A percentile compares a stretch with the other conserved stretches of the same genome.
Conservation (phyloP, 2,329 filamentous ascomycete genomes). For the Westerdykella sp. region DNA sequence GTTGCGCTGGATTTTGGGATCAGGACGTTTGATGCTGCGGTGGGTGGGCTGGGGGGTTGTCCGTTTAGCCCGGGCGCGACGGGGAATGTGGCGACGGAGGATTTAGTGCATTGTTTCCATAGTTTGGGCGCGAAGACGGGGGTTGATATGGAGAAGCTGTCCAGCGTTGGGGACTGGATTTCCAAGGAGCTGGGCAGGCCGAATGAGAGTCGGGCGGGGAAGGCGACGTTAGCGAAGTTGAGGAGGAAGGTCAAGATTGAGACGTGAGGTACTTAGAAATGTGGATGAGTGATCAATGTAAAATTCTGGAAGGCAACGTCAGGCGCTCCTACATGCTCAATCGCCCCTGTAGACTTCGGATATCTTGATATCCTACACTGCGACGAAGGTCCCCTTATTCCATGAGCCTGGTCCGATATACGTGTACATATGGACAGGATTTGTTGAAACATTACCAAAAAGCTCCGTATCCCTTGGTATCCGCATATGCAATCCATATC, state of each 20-base stretch:
- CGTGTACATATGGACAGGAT: too few species aligned
- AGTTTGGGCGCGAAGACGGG: constrained; percentile 69
- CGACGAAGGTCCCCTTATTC: too few species aligned
- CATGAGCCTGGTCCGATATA: too few species aligned
- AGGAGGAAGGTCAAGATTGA: constrained; percentile 8
- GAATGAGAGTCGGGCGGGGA: constrained; percentile 37
- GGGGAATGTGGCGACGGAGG: constrained; percentile 79
- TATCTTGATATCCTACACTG: too few species aligned
- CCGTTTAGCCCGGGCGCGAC: constrained; percentile 81
- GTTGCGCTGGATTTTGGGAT: constrained; percentile 72
- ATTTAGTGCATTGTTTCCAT: constrained; percentile 70
- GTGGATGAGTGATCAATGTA: too few species aligned
- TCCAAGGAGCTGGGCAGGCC: constrained; percentile 28
- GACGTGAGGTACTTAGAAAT: not conserved
- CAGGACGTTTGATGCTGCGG: constrained; percentile 70
- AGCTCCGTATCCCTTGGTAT: too few species aligned
- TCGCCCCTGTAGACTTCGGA: too few species aligned
- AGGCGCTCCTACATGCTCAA: too few species aligned
- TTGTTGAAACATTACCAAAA: too few species aligned
- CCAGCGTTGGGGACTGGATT: constrained; percentile 37
- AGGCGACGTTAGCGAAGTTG: constrained; percentile 31
- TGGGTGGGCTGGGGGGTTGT: constrained; percentile 76
- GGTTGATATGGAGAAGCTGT: constrained; percentile 42
- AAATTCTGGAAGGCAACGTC: too few species aligned
- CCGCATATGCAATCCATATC: too few species aligned